These are phyloP conservation scores for Cunninghamia lanceolata DNA, from an alignment of 75 land plant species.

Conservation along the genomic window DNA sequence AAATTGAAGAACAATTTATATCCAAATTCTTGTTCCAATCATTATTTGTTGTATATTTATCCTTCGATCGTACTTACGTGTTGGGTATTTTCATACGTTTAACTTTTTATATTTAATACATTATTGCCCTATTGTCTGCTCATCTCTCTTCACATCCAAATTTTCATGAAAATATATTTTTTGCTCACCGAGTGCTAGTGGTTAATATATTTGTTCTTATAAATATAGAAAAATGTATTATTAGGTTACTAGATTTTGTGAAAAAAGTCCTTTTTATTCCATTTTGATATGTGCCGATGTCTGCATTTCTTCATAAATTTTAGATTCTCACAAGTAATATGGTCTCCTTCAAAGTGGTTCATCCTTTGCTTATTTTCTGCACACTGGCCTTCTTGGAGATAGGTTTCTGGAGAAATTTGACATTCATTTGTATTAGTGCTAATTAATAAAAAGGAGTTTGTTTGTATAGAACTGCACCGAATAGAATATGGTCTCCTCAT, in stretches of 20 bases:
- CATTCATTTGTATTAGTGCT: neutral
- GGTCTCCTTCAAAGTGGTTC: neutral
- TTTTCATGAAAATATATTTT: neutral
- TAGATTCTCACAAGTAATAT: neutral
- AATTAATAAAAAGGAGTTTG: too few relatives aligned
- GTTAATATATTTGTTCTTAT: neutral
- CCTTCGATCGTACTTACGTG: too few relatives aligned
- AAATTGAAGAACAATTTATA: neutral
- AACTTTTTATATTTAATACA: too few relatives aligned
- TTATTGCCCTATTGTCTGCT: too few relatives aligned
- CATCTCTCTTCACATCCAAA: neutral
- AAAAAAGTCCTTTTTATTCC: too few relatives aligned
- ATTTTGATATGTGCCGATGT: neutral
- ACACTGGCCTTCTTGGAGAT: neutral
- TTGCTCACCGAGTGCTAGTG: neutral
- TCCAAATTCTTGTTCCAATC: neutral
- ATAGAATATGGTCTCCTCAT: neutral
- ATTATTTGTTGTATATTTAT: neutral
- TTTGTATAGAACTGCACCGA: neutral
- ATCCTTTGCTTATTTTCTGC: neutral
- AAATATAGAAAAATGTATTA: too few relatives aligned
- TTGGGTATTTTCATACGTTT: neutral
- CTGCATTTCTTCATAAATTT: neutral
- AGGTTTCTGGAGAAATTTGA: neutral
- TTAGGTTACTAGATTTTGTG: neutral